Evolutionary conservation across 257 asterid species (phyloP).

Genomic region (Perilla frutescens): DNA sequence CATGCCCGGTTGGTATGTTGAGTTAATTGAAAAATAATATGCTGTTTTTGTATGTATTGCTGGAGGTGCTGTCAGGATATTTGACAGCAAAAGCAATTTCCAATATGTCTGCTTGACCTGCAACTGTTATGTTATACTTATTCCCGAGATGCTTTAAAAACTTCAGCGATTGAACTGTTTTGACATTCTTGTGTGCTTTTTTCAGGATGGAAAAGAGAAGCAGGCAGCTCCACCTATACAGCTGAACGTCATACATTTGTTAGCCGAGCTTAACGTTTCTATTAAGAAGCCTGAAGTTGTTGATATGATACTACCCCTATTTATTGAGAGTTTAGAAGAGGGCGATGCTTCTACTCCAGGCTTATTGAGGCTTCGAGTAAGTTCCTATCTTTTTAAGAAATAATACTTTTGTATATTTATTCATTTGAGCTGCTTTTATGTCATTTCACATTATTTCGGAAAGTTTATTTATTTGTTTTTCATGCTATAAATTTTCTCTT

Average conservation of each 20-base stretch:
- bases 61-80: constrained; percentile 27
- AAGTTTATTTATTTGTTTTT: neutral
- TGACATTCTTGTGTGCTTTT: constrained; percentile 39
- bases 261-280: constrained; percentile 79
- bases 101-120: constrained; percentile 28
- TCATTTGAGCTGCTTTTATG: constrained; percentile 27
- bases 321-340: constrained; percentile 97
- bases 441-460: neutral
- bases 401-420: constrained; percentile 25
- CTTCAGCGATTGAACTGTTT: constrained; percentile 18
- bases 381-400: constrained; percentile 37
- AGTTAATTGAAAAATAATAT: constrained; percentile 12
- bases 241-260: constrained; percentile 80
- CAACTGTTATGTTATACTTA: neutral
- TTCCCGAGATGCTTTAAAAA: constrained; percentile 14
- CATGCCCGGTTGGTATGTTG: neutral
- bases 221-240: constrained; percentile 77
- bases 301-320: constrained; percentile 90
- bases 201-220: constrained; percentile 83
- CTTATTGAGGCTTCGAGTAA: constrained; percentile 87
- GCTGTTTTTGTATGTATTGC: constrained; percentile 15
- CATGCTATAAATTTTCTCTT: constrained; percentile 27
- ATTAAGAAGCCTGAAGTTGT: constrained; percentile 89
- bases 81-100: constrained; percentile 9
- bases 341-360: constrained; percentile 95